Evolutionary conservation across 495 filamentous ascomycete genomes (phyloP).

Genomic region (Aspergillus avenaceus): DNA sequence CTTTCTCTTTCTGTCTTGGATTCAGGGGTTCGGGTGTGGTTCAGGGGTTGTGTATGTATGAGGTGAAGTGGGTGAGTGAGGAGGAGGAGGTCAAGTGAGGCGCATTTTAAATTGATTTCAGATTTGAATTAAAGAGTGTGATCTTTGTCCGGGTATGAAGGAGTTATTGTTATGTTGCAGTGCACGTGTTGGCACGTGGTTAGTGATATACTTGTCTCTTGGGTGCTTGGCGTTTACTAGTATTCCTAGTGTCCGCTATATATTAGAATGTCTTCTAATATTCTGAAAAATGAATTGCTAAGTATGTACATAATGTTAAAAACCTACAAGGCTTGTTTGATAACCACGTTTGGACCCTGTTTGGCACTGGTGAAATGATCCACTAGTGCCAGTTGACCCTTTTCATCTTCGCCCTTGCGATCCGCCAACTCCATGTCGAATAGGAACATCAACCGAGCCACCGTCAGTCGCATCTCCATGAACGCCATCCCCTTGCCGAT

Average conservation of each 20-base stretch:
- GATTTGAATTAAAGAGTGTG: too few species aligned
- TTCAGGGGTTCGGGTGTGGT: too few species aligned
- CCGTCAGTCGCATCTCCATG: conserved; percentile 48
- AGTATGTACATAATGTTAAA: not conserved
- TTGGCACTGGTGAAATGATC: conserved; percentile 48
- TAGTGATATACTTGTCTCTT: too few species aligned
- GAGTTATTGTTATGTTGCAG: too few species aligned
- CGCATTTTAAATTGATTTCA: not conserved
- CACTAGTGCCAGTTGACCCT: conserved; percentile 39
- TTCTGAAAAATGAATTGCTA: not conserved
- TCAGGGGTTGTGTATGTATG: too few species aligned
- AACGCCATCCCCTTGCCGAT: conserved; percentile 56
- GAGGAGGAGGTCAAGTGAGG: not conserved
- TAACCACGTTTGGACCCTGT: conserved; percentile 41
- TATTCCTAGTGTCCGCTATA: too few species aligned
- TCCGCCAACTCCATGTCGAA: conserved; percentile 43
- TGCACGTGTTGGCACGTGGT: too few species aligned
- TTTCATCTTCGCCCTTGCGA: conserved; percentile 34
- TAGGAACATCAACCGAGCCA: conserved; percentile 46
- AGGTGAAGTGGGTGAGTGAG: not conserved
- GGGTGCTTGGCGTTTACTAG: too few species aligned
- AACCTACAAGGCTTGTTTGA: conserved; percentile 12
- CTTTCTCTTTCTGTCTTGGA: too few species aligned
- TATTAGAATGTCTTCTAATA: not conserved
- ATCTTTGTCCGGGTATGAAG: too few species aligned